These are phyloP conservation scores for Pseudogymnoascus sp. DNA, from an alignment of 2,329 filamentous ascomycete species.

Conservation along the genomic window DNA sequence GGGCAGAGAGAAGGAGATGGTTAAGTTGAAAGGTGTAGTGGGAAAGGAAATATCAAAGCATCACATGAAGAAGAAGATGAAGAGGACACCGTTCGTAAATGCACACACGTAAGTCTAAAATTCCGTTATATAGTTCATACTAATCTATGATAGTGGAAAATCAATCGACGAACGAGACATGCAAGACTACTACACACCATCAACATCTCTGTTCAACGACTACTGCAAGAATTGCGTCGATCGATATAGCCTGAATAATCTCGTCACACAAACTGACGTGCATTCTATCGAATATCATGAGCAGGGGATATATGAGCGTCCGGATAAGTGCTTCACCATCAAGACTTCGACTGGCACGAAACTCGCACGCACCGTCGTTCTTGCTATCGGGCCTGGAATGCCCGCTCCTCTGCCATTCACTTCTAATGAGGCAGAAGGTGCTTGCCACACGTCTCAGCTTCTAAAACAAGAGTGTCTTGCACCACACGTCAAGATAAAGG, in stretches of 20 bases:
- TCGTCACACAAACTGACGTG: conserved; percentile 49
- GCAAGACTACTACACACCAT: conserved; percentile 64
- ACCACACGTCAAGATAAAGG: conserved; percentile 41
- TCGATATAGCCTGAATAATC: conserved; percentile 50
- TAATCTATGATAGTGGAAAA: conserved; percentile 31
- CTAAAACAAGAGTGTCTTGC: conserved; percentile 13
- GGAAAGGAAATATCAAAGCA: conserved; percentile 78
- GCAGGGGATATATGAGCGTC: background rate
- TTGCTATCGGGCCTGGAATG: conserved; percentile 56
- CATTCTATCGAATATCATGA: conserved; percentile 19
- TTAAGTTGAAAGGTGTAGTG: conserved; percentile 66
- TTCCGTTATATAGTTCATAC: background rate
- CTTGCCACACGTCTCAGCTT: conserved; percentile 11
- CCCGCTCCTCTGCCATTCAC: conserved; percentile 31
- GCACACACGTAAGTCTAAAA: background rate
- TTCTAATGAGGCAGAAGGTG: conserved; percentile 16
- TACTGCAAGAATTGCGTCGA: conserved; percentile 52
- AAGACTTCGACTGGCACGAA: conserved; percentile 46
- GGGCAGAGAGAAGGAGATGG: conserved; percentile 54
- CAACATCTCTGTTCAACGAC: conserved; percentile 52
- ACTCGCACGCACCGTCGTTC: conserved; percentile 56
- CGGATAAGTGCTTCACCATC: conserved; percentile 57
- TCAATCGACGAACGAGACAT: conserved; percentile 55
- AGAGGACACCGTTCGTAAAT: conserved; percentile 27
- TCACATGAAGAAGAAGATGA: conserved; percentile 56